Conservation (phyloP, 2,329 filamentous ascomycete species). For the Paecilomyces sp. region DNA sequence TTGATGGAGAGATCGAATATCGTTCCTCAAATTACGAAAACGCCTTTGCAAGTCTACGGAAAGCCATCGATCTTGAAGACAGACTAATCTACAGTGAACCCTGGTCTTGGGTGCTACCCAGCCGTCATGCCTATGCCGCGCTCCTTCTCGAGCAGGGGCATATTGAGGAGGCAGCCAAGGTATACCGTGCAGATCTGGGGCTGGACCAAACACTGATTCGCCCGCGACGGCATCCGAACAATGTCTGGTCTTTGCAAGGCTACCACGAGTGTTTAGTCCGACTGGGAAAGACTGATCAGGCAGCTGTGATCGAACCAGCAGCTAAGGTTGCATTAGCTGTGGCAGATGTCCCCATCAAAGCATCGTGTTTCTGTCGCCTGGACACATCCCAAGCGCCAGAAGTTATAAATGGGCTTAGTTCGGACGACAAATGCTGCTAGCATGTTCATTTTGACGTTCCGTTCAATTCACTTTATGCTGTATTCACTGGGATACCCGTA, state of each 20-base stretch:
- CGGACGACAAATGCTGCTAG: not conserved
- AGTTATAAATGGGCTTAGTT: not conserved
- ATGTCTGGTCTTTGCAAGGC: conserved; percentile 65
- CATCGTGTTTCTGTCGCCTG: conserved; percentile 49
- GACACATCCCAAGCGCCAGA: not conserved
- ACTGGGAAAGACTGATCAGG: conserved; percentile 41
- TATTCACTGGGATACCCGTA: too few species aligned
- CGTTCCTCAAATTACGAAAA: conserved; percentile 47
- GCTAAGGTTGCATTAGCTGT: conserved; percentile 44
- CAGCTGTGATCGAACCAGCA: conserved; percentile 36
- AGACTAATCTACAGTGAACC: conserved; percentile 58
- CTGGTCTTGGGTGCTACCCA: conserved; percentile 66
- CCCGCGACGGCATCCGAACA: conserved; percentile 58
- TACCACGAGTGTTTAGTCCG: conserved; percentile 58
- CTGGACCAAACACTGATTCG: conserved; percentile 51
- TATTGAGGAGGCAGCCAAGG: conserved; percentile 42
- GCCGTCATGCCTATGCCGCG: conserved; percentile 57
- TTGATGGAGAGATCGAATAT: conserved; percentile 59
- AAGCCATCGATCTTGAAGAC: conserved; percentile 52
- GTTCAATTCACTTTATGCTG: too few species aligned
- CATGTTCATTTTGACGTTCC: not conserved
- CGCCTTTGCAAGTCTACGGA: conserved; percentile 51
- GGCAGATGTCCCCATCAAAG: conserved; percentile 51
- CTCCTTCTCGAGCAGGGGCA: conserved; percentile 55
- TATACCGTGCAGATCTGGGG: conserved; percentile 54